Base-by-base conservation (phyloP, 1,139 yeast genomes). In the Geotrichum histeridarum region DNA sequence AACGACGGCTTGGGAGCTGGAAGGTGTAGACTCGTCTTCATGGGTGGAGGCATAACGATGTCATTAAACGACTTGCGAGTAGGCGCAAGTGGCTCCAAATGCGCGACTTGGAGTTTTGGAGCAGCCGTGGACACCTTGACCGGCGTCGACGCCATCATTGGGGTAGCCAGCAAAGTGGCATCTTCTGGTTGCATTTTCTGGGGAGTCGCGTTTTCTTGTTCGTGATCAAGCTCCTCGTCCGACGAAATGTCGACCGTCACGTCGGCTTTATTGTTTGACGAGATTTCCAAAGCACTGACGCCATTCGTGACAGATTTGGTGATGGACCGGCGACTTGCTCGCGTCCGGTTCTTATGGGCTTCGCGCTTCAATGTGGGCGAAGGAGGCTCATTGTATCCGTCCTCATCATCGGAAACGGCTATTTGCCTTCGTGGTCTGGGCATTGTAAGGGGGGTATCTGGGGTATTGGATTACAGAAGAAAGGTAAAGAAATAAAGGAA, bases 41-140 rank as follows among this genome's bases (percentile, higher is more conserved):
- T 18, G 3, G 49, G 49, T 1, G 49, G 41, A 9, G 14, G 15
- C 43, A 39, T 39, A 27, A 42, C 36, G 8, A n/a, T 14, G 18
- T 36, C 41, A 36, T 35, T 45, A 27, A 45, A 36, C 42, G 41
- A 18, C 36, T 48, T 38, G 43, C 39, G 39, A 32, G 39, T 22
- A 11, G 45, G 38, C 38, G 38, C 45, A 30, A 48, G 27, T 18
- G 51, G 51, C 30, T 48, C 51, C 36, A 48, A 35, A 17, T 48
- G 51, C 7, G 39, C 51, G n/a, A 48, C 51, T 31, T 39, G 51
- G 4, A 48, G 30, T 6, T 39, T 27, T 3, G 42, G 43, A 12
- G 6, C 18, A 11, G 35, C 36, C 17, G 35, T 12, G 8, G 30
- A 15, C 11, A 9, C 12, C 2, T 31, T 8, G 18, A 31, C 11